A percentile compares a stretch with the other conserved stretches of the same genome.
Conservation (phyloP, 106 monocot genomes). For the Apostasia ramifera region DNA sequence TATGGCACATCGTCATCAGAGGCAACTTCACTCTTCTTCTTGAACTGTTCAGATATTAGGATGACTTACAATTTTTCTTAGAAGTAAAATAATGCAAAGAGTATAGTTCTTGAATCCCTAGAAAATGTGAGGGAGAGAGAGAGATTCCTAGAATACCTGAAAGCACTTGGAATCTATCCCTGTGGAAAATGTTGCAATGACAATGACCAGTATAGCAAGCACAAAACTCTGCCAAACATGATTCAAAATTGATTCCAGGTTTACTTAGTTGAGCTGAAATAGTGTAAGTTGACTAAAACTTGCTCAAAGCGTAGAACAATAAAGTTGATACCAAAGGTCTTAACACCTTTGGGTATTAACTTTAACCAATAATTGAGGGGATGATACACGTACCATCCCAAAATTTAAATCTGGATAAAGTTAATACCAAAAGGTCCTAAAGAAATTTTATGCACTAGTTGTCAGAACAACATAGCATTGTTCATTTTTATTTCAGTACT, state of each 20-base stretch:
- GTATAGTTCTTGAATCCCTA: neutral
- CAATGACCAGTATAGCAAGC: conserved; percentile 66
- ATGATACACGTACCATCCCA: too few species aligned
- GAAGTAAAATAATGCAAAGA: neutral
- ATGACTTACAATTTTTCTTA: neutral
- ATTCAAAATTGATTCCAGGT: too few species aligned
- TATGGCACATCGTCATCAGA: conserved; percentile 69
- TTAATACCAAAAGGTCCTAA: too few species aligned
- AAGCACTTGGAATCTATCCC: conserved; percentile 73
- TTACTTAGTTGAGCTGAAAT: neutral
- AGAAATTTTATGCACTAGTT: too few species aligned
- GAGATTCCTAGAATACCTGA: conserved; percentile 33
- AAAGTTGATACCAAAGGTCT: too few species aligned
- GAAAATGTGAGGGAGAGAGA: neutral
- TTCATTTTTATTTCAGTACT: too few species aligned
- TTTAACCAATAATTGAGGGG: too few species aligned
- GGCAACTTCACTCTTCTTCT: conserved; percentile 31
- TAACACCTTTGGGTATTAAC: too few species aligned
- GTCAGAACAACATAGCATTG: too few species aligned
- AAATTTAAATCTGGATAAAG: too few species aligned
- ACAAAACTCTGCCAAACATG: conserved; percentile 65
- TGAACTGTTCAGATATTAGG: conserved; percentile 35
- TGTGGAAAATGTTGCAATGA: conserved; percentile 83
- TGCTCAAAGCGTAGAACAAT: neutral
- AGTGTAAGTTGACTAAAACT: neutral